Base-by-base conservation (phyloP, 345 rosid genomes). In the Heritiera littoralis region DNA sequence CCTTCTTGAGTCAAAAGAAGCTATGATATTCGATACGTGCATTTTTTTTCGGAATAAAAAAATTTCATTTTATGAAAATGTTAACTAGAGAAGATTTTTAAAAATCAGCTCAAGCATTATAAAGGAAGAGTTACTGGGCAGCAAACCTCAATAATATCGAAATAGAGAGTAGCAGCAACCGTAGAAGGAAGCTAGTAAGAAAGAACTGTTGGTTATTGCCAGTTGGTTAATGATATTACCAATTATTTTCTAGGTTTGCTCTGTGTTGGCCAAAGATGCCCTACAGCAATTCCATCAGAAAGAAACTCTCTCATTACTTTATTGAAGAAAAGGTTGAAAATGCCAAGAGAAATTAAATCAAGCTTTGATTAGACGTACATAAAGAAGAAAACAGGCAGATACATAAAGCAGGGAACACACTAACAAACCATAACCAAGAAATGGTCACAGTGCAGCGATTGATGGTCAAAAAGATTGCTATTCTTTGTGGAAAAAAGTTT, bases 401-500 rank as follows among this genome's bases (percentile, higher is more conserved):
- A 40, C 51, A 77, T 30, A 80, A 79, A 75, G 60, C 3, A 48
- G 68, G 81, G 73, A 79, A 56, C 83, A 81, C 76, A 74, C 79
- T 49, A 77, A 83, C 74, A 78, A 63, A 77, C 79, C 84, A 56
- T 69, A 38, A 56, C 81, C 79, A 81, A 75, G 74, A 81, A 77
- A 77, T 77, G 74, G 81, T 41, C 79, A 77, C 80, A 66, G 66
- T 30, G 71, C 9, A 52, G 56, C 13, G 86, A 85, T 84, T 79
- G 88, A 85, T 85, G 90, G 91, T 89, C 90, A 87, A 89, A 88
- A 88, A 86, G 85, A 61, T 76, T 28, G 74, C 77, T 49, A 78
- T 63, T 78, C 28, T 28, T 61, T 73, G 81, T 52, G 83, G 84
- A 86, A 86, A 81, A 65, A 65, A 63, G 80, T 23, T 68, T 71